These are phyloP conservation scores for Solanum bulbocastanum DNA, from an alignment of 257 asterid genomes.

Conservation along the genomic window DNA sequence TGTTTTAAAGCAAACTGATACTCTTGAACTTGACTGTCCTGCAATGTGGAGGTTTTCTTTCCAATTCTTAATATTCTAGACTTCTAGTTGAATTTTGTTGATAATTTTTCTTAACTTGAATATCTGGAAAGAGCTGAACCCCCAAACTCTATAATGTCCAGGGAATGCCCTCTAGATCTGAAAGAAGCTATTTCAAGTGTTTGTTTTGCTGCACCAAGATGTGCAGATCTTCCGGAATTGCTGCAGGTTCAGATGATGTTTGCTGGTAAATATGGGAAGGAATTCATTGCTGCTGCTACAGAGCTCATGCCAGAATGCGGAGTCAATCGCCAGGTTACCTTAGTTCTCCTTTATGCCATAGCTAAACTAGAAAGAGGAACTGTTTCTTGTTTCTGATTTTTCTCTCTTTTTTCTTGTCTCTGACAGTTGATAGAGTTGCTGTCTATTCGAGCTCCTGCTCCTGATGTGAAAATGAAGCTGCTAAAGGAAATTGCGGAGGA, in stretches of 20 bases:
- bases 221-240: constrained; percentile 89
- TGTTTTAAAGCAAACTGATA: background rate
- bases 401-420: background rate
- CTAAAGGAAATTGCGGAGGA: constrained; percentile 92
- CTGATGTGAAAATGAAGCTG: constrained; percentile 79
- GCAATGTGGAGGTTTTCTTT: background rate
- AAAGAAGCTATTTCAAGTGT: constrained; percentile 94
- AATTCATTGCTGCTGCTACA: constrained; percentile 73
- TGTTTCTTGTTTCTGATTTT: background rate
- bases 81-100: background rate
- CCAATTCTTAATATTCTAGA: background rate
- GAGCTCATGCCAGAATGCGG: constrained; percentile 98
- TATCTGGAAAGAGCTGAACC: background rate
- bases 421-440: constrained; percentile 74
- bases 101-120: background rate
- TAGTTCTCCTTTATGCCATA: background rate
- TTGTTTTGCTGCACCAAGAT: constrained; percentile 98
- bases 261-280: constrained; percentile 84
- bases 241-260: constrained; percentile 65
- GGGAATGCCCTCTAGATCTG: constrained; percentile 97
- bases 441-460: constrained; percentile 86
- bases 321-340: constrained; percentile 86
- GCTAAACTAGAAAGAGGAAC: background rate
- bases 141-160: constrained; percentile 13
- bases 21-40: background rate